A percentile compares a stretch with the other conserved stretches of the same genome.
These are phyloP conservation scores for Rhizopus arrhizus DNA, from an alignment of 371 early-diverging fungal genomes.

Conservation along the genomic window DNA sequence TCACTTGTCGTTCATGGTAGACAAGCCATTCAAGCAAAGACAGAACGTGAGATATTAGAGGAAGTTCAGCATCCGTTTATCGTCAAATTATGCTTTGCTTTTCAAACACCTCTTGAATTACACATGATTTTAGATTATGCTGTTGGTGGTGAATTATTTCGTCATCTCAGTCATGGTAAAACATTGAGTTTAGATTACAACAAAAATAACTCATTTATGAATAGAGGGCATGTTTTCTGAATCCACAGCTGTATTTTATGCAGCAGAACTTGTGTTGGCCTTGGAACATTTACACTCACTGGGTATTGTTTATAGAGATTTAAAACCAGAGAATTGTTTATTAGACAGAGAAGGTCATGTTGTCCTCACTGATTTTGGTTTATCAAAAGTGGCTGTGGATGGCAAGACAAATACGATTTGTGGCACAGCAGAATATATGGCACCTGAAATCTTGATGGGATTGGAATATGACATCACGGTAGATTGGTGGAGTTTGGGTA, in stretches of 20 bases:
- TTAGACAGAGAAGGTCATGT: conserved; percentile 81
- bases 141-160: conserved; percentile 98
- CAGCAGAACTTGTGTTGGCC: conserved; percentile 84
- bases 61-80: conserved; percentile 91
- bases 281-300: conserved; percentile 87
- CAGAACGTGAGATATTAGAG: conserved; percentile 78
- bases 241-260: conserved; percentile 79
- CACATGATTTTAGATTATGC: conserved; percentile 97
- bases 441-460: conserved; percentile 83
- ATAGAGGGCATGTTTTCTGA: conserved; percentile 83
- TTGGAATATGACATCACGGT: conserved; percentile 84
- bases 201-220: background rate
- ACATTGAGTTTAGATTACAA: background rate
- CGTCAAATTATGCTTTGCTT: conserved; percentile 93
- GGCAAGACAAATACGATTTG: conserved; percentile 76
- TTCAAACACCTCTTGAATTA: conserved; percentile 84
- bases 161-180: conserved; percentile 78
- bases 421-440: conserved; percentile 91
- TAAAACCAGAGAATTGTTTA: conserved; percentile 91
- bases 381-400: conserved; percentile 81
- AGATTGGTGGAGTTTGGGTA: conserved; percentile 96
- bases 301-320: conserved; percentile 87
- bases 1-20: conserved; percentile 73
- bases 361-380: conserved; percentile 91
- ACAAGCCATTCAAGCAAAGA: conserved; percentile 71